Percentiles rank a stretch among this genome's conserved stretches.
Conservation (phyloP, 2,329 filamentous ascomycete species). For the Trichoderma arundinaceum region DNA sequence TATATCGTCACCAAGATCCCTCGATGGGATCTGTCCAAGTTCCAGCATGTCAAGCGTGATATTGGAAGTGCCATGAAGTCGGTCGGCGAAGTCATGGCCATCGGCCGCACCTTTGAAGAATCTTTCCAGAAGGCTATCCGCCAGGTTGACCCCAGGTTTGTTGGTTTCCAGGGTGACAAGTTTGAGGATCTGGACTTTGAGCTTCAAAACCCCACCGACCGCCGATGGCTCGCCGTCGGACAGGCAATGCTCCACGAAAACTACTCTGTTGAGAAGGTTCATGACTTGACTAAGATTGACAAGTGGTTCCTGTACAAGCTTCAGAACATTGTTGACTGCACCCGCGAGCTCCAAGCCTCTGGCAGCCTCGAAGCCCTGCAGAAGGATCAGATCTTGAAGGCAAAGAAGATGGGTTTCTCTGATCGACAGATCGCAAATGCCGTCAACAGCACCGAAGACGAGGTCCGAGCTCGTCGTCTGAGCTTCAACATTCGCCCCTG, state of each 20-base stretch:
- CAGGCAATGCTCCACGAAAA: constrained; percentile 98
- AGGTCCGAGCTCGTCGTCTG: constrained; percentile 83
- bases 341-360: constrained; percentile 80
- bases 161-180: constrained; percentile 93
- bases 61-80: constrained; percentile 99
- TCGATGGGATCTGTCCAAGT: constrained; percentile 97
- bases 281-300: constrained; percentile 97
- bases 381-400: constrained; percentile 85
- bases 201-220: constrained; percentile 90
- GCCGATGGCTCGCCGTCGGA: constrained; percentile 95
- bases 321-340: constrained; percentile 93
- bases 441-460: constrained; percentile 84
- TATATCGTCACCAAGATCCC: constrained; percentile 99
- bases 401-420: constrained; percentile 98
- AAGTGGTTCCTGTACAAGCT: constrained; percentile 99
- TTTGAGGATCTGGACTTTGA: constrained; percentile 92
- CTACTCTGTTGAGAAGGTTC: constrained; percentile 89
- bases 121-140: constrained; percentile 99
- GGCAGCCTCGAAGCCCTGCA: constrained; percentile 84
- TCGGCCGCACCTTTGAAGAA: constrained; percentile 97
- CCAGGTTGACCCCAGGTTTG: constrained; percentile 89
- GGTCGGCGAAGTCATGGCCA: constrained; percentile 98
- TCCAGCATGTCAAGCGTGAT: constrained; percentile 97
- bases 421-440: constrained; percentile 92
- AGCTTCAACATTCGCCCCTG: constrained; percentile 89